Evolutionary conservation across 177 flowering plant genomes (phyloP).

Genomic region (Vitis hybrid): DNA sequence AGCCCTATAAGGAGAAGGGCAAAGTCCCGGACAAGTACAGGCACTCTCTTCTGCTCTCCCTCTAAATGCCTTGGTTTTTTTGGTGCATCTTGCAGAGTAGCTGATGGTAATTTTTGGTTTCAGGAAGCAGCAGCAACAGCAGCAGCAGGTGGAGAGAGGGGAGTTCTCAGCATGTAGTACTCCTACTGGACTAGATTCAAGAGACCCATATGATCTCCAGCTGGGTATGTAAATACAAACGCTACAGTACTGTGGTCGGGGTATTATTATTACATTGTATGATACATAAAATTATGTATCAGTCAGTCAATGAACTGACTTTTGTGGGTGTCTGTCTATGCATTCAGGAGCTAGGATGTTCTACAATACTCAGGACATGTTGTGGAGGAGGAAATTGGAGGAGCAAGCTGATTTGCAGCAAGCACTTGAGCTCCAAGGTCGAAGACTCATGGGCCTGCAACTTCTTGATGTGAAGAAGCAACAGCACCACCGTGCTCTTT

Average conservation of each 20-base stretch:
- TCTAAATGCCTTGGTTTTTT: not conserved
- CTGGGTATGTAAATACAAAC: conserved; percentile 33
- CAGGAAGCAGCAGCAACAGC: conserved; percentile 38
- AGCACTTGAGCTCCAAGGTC: conserved; percentile 60
- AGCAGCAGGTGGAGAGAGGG: conserved; percentile 48
- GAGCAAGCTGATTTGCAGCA: conserved; percentile 65
- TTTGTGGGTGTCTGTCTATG: not conserved
- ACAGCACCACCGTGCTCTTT: conserved; percentile 44
- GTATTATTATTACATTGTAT: too few relatives aligned
- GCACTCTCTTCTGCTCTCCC: conserved; percentile 22
- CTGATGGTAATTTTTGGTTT: not conserved
- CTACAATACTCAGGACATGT: conserved; percentile 46
- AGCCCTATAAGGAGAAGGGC: conserved; percentile 84
- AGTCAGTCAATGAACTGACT: not conserved
- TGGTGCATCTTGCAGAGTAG: not conserved
- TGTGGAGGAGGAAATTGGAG: conserved; percentile 62
- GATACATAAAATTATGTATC: not conserved
- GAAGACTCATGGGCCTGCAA: conserved; percentile 54
- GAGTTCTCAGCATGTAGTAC: conserved; percentile 46
- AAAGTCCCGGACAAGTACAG: conserved; percentile 67
- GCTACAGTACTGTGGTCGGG: not conserved
- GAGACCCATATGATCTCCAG: conserved; percentile 55
- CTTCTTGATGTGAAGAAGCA: conserved; percentile 53
- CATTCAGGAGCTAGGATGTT: conserved; percentile 46
- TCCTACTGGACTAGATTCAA: conserved; percentile 54